Evolutionary conservation across 768 basidiomycete genomes (phyloP).

Genomic region (Mycena maculata): DNA sequence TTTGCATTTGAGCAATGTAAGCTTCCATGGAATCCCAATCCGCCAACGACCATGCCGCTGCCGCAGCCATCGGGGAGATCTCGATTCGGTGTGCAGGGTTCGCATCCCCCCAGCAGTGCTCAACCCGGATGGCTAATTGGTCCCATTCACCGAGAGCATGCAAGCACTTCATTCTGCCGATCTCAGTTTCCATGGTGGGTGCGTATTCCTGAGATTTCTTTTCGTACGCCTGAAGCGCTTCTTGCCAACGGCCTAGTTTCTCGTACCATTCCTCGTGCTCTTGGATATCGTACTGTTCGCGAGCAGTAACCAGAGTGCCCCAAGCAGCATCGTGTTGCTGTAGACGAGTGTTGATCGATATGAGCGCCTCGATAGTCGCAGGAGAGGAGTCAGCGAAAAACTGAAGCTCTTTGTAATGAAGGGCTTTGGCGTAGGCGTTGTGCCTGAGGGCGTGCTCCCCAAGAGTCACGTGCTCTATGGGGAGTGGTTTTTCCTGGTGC

Average conservation of each 20-base stretch:
- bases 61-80: constrained; percentile 97
- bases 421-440: constrained; percentile 95
- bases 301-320: constrained; percentile 92
- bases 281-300: constrained; percentile 88
- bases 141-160: constrained; percentile 99
- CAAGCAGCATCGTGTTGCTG: constrained; percentile 98
- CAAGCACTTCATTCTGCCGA: constrained; percentile 94
- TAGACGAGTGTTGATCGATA: constrained; percentile 95
- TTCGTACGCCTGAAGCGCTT: constrained; percentile 89
- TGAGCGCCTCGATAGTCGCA: constrained; percentile 91
- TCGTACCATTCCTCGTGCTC: constrained; percentile 99
- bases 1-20: constrained; percentile 93
- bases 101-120: constrained; percentile 88
- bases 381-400: constrained; percentile 94
- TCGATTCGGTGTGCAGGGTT: constrained; percentile 85
- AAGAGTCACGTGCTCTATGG: constrained; percentile 92
- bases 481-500: constrained; percentile 95
- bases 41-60: constrained; percentile 95
- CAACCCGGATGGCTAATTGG: constrained; percentile 84
- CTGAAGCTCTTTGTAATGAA: constrained; percentile 98
- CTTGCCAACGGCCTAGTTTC: constrained; percentile 94
- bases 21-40: constrained; percentile 99
- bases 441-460: constrained; percentile 95
- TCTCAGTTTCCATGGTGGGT: constrained; percentile 77
- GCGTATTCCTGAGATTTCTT: constrained; percentile 82